These are phyloP conservation scores for Kluyveromyces wickerhamii DNA, from an alignment of 805 yeast species.

Conservation along the genomic window DNA sequence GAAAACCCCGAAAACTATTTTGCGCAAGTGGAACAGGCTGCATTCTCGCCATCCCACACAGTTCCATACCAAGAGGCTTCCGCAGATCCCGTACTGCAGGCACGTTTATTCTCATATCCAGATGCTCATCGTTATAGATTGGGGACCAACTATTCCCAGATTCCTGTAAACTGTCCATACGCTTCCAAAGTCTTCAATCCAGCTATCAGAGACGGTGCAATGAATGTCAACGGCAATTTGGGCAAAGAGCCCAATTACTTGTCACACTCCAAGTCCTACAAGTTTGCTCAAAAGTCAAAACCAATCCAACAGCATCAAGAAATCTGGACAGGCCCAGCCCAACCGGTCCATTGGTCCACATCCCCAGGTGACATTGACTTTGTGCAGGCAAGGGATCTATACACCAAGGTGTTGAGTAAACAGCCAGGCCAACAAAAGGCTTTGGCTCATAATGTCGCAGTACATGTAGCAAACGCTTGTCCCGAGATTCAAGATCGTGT, in stretches of 20 bases:
- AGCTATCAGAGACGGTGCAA: slow-evolving; percentile 75
- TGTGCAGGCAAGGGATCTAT: slow-evolving; percentile 68
- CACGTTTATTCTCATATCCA: slow-evolving; percentile 74
- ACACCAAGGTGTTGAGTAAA: slow-evolving; percentile 62
- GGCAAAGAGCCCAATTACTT: slow-evolving; percentile 74
- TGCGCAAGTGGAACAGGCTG: slow-evolving; percentile 82
- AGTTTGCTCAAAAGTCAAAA: slow-evolving; percentile 21
- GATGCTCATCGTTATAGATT: slow-evolving; percentile 82
- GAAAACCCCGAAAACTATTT: slow-evolving; percentile 82
- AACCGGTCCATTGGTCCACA: slow-evolving; percentile 80
- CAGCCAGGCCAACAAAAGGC: slow-evolving; percentile 78
- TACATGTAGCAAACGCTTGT: slow-evolving; percentile 61
- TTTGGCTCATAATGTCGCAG: slow-evolving; percentile 76
- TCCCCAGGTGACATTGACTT: slow-evolving; percentile 57
- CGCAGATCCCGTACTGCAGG: slow-evolving; percentile 78
- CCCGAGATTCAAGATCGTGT: slow-evolving; percentile 74
- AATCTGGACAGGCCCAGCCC: slow-evolving; percentile 74
- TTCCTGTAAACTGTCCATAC: slow-evolving; percentile 85
- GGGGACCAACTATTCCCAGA: slow-evolving; percentile 65
- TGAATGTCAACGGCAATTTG: slow-evolving; percentile 61
- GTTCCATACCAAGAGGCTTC: slow-evolving; percentile 78
- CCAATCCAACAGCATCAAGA: slow-evolving; percentile 60
- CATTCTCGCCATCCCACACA: slow-evolving; percentile 79
- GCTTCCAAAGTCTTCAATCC: slow-evolving; percentile 53
- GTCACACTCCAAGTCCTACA: slow-evolving; percentile 38